Evolutionary conservation across 2,329 filamentous ascomycete species (phyloP), one percentile per base, ranked within the genome.

Genomic region (Leptographium procerum): DNA sequence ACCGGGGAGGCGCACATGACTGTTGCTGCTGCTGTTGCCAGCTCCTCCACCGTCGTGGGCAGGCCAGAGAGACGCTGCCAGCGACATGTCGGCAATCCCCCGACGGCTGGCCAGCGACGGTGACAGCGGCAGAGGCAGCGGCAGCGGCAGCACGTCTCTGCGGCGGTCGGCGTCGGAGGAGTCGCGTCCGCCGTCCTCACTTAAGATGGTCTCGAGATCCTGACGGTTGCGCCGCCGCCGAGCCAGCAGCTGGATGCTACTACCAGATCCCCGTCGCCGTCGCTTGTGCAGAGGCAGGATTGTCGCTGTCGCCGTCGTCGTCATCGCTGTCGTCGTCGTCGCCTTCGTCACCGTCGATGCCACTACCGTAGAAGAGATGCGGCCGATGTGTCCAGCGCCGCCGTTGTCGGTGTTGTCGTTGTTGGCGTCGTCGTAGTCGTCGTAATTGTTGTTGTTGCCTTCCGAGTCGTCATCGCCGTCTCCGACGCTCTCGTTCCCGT

Each of bases 201-300:
- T 77, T 5, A 77, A 62, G 3, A 67, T 70, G 19, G 70, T 68
- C 14, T 77, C 74, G 0, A 72, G 61, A 7, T 58, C 57, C 31
- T 58, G 29, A 3, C 59, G 66, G 14, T 69, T 68, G 55, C 68
- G 64, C 4, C 71, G 61, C 13, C 72, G 58, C 31, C 70, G 66
- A 0, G 70, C 69, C 9, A 72, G 60, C 11, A 74, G 66, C 43
- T 74, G 71, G 1, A 82, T 64, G 61, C 74, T 81, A 48, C 78
- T 75, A 5, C 73, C 78, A 0, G 79, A 82, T 1, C 75, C 77
- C 26, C 79, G 72, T 4, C 80, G 48, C 3, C 47, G 43, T 3
- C 29, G 50, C 2, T 22, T 16, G 11, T n/a, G 31, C 29, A 22
- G 28, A 4, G 29, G 4, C 50, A 28, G 10, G 19, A 22, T 50